These are phyloP conservation scores for Aegle marmelos DNA, from an alignment of 345 rosid genomes.

Conservation along the genomic window DNA sequence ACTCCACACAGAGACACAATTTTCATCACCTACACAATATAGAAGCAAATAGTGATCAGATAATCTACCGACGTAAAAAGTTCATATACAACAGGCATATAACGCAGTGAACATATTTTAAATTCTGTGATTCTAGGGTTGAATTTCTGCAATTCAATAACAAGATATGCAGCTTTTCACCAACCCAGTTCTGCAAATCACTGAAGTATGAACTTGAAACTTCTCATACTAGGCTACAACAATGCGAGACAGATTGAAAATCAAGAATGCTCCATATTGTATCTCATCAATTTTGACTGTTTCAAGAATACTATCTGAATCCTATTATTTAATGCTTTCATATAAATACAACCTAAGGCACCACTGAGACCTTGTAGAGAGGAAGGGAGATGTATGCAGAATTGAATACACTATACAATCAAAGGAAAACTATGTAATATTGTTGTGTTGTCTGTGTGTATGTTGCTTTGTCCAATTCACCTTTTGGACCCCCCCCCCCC, in stretches of 20 bases:
- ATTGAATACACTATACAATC: background rate
- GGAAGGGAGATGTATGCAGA: background rate
- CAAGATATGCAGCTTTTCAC: background rate
- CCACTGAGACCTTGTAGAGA: background rate
- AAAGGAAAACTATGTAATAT: background rate
- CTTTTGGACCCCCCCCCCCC: too few relatives aligned
- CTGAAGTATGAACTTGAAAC: background rate
- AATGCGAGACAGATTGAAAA: background rate
- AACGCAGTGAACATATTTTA: background rate
- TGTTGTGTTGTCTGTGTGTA: background rate
- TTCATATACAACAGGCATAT: background rate
- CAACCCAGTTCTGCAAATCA: background rate
- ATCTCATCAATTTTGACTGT: background rate
- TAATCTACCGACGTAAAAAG: background rate
- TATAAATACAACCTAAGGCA: background rate
- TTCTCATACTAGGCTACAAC: background rate
- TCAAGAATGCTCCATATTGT: background rate
- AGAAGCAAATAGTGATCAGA: background rate
- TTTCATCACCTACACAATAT: constrained; percentile 45
- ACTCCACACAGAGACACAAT: constrained; percentile 78
- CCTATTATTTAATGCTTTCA: background rate
- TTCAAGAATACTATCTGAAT: background rate
- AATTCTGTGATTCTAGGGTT: background rate
- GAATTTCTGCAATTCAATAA: background rate
- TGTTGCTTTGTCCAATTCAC: background rate